Conservation (phyloP, 805 yeast genomes). For the Scheffersomyces lignosus region DNA sequence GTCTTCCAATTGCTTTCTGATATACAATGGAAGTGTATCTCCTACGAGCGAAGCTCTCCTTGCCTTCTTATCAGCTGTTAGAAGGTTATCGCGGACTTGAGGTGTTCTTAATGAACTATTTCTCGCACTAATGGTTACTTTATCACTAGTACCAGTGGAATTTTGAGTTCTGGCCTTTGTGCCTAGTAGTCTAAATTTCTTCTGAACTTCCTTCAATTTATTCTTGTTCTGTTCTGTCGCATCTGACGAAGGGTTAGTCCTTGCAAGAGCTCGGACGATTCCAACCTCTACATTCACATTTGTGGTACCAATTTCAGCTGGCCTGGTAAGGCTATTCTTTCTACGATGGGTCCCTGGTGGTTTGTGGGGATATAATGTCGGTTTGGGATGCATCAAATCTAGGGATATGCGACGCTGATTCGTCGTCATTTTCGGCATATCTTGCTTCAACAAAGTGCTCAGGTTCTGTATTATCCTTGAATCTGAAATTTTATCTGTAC, state of each 20-base stretch:
- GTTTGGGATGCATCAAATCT: conserved; percentile 24
- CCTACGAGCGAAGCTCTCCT: conserved; percentile 37
- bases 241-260: conserved; percentile 3
- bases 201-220: conserved; percentile 13
- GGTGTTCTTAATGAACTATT: no score
- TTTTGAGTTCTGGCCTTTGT: conserved; percentile 1
- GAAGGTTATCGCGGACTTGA: no score
- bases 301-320: conserved; percentile 31
- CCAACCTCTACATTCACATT: conserved; percentile 35
- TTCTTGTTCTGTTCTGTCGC: conserved; percentile 6
- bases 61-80: conserved; percentile 2
- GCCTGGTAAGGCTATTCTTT: conserved; percentile 21
- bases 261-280: conserved; percentile 26
- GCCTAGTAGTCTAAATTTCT: conserved; percentile 11
- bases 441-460: conserved; percentile 1
- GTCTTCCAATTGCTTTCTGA: conserved; percentile 24
- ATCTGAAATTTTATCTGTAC: no score
- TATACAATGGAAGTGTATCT: conserved; percentile 36
- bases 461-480: background rate
- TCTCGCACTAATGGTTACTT: background rate
- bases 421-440: conserved; percentile 18
- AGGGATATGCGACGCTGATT: conserved; percentile 24
- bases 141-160: background rate
- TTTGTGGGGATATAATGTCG: conserved; percentile 4
- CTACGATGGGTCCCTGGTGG: conserved; percentile 4